phyloP scores from a whole-genome alignment of 306 rosid genomes.

The Albizia julibrissin region DNA sequence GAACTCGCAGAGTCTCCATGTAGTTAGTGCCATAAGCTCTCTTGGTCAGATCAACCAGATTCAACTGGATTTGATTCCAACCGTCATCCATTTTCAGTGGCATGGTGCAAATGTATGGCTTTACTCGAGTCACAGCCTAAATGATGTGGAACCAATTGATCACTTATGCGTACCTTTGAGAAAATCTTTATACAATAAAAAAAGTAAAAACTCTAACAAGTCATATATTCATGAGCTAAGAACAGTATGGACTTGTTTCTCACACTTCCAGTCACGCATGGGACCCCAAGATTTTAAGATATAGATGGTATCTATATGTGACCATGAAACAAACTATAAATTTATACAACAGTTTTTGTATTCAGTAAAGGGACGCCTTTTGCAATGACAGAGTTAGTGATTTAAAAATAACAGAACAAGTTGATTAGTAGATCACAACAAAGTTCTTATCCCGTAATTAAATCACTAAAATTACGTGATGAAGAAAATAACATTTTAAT shows the following conservation, averaged over 20 bases:
- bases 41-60: slow-evolving; percentile 80
- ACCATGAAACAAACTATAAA: not conserved
- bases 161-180: not conserved
- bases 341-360: not conserved
- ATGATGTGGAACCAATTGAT: slow-evolving; percentile 20
- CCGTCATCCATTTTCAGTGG: slow-evolving; percentile 90
- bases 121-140: slow-evolving; percentile 80
- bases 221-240: not conserved
- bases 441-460: not conserved
- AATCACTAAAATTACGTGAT: not conserved
- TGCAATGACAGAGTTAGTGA: not conserved
- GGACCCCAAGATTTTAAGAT: not conserved
- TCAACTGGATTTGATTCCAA: slow-evolving; percentile 93
- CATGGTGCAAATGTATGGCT: slow-evolving; percentile 95
- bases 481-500: not conserved
- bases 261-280: not conserved
- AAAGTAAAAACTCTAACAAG: not conserved
- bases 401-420: not conserved
- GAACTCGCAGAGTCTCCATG: slow-evolving; percentile 92
- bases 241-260: not conserved
- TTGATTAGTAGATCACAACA: not conserved
- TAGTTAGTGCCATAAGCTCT: slow-evolving; percentile 98
- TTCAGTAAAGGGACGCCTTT: not conserved
- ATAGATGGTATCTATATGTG: not conserved
- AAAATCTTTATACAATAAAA: not conserved